Evolutionary conservation across 257 asterid genomes (phyloP), one percentile per base, ranked within the genome.

Genomic region (Lycium ferocissimum): DNA sequence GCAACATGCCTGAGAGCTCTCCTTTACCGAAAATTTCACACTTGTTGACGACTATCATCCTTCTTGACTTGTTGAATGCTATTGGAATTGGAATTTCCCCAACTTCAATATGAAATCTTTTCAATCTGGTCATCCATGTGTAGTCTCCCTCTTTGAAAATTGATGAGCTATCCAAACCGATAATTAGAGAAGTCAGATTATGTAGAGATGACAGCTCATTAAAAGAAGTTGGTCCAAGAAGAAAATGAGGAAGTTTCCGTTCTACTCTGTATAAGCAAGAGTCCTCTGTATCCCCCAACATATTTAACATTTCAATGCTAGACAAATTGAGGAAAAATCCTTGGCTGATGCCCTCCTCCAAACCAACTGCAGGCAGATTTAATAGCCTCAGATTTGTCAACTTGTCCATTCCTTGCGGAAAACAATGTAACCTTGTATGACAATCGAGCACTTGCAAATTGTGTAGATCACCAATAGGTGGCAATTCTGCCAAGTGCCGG

Each of bases 391-490:
- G 5, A 59, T 45, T 40, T 45, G 40, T 66, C 71, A 87, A 26
- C 13, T 80, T 85, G 63, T 76, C 88, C 53, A 85, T 58, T 22
- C 88, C 85, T 12, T 49, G 14, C 0, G 86, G 88, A 51, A 82
- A 20, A 14, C 15, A 7, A 9, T 3, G 8, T 35, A 87, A 79
- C n/a, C 7, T 2, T 43, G 86, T 85, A 38, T 11, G 1, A 37
- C 87, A 85, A 61, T 78, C 84, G 2, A 87, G 88, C 37, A 87
- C 22, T 62, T 35, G 84, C 37, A 84, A 83, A 33, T 84, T 87
- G 8, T 6, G 6, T 35, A 84, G 75, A 0, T 63, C 7, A 67
- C 75, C 75, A 35, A 87, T 75, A 33, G 86, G 5, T 17, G 86
- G 88, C 18, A 87, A 56, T 43, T 85, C 80, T 65, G 0, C 18